Evolutionary conservation across 2,329 filamentous ascomycete genomes (phyloP).

Genomic region (Sporothrix sp.): DNA sequence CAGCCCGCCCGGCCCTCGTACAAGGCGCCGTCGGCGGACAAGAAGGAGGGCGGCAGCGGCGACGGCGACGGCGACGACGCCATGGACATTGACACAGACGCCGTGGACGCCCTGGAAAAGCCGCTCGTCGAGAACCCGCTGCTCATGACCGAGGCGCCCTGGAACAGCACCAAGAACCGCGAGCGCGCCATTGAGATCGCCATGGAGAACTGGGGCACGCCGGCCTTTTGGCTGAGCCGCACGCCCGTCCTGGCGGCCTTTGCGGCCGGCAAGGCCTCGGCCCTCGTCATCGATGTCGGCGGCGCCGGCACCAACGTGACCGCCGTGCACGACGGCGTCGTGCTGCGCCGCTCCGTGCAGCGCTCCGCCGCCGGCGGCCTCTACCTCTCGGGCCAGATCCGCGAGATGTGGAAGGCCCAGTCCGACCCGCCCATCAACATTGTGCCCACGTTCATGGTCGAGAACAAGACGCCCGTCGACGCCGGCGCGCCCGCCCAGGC

Average conservation of each 20-base stretch:
- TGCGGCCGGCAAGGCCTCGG: conserved; percentile 84
- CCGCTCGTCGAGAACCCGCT: conserved; percentile 81
- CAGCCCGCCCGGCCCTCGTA: conserved; percentile 54
- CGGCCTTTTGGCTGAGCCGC: conserved; percentile 86
- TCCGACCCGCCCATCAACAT: conserved; percentile 51
- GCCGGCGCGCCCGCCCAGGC: conserved; percentile 71
- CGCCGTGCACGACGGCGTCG: conserved; percentile 87
- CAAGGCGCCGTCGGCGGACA: not conserved
- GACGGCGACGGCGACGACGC: conserved; percentile 52
- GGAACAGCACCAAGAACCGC: conserved; percentile 78
- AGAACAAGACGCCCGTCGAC: conserved; percentile 81
- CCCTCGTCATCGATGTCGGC: conserved; percentile 84
- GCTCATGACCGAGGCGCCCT: conserved; percentile 86
- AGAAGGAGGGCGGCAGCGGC: conserved; percentile 61
- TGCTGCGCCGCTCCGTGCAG: conserved; percentile 81
- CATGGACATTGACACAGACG: conserved; percentile 57
- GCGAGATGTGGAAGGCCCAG: conserved; percentile 58
- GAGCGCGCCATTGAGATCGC: conserved; percentile 94
- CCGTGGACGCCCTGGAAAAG: conserved; percentile 54
- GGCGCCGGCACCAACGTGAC: conserved; percentile 82
- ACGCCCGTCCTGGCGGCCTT: conserved; percentile 87
- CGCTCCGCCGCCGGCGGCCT: conserved; percentile 78
- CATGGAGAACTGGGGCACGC: conserved; percentile 94
- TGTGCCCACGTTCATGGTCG: conserved; percentile 71
- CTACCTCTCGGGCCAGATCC: conserved; percentile 83